Conservation (phyloP, 495 filamentous ascomycete species). For the Daldinia childiae region DNA sequence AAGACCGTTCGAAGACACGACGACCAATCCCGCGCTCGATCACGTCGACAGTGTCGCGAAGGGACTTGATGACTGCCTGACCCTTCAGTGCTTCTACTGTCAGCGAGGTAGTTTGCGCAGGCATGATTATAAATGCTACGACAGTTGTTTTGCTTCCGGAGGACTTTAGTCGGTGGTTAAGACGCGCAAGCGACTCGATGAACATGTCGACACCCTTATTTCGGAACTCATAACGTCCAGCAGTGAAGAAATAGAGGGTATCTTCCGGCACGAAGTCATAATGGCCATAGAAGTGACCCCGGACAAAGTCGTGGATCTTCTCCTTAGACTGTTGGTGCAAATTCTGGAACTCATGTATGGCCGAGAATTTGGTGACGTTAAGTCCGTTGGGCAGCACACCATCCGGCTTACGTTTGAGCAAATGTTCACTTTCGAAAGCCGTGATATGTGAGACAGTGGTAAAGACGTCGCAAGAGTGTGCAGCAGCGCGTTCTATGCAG, state of each 20-base stretch:
- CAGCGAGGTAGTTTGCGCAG: slow-evolving; percentile 93
- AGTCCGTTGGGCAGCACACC: slow-evolving; percentile 95
- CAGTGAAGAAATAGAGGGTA: slow-evolving; percentile 97
- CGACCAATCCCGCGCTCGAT: slow-evolving; percentile 92
- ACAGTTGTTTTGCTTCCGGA: slow-evolving; percentile 90
- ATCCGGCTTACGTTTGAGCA: slow-evolving; percentile 97
- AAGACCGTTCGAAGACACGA: slow-evolving; percentile 90
- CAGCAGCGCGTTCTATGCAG: slow-evolving; percentile 94
- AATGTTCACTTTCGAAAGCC: slow-evolving; percentile 95
- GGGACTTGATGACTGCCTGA: slow-evolving; percentile 95
- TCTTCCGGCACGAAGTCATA: slow-evolving; percentile 97
- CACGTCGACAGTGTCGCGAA: slow-evolving; percentile 88
- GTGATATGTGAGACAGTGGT: slow-evolving; percentile 99
- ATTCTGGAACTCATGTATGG: slow-evolving; percentile 99
- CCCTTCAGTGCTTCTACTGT: slow-evolving; percentile 97
- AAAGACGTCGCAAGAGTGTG: slow-evolving; percentile 94
- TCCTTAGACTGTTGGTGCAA: slow-evolving; percentile 94
- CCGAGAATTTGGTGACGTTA: slow-evolving; percentile 98
- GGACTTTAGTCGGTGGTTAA: slow-evolving; percentile 91
- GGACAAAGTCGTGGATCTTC: slow-evolving; percentile 98
- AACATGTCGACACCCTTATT: slow-evolving; percentile 99
- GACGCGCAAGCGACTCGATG: slow-evolving; percentile 90
- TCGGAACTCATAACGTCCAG: slow-evolving; percentile 94
- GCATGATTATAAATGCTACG: slow-evolving; percentile 99
- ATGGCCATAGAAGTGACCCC: slow-evolving; percentile 97